Percentiles rank a stretch among this genome's conserved stretches.
Conservation (phyloP, 768 basidiomycete species). For the Galerina marginata region DNA sequence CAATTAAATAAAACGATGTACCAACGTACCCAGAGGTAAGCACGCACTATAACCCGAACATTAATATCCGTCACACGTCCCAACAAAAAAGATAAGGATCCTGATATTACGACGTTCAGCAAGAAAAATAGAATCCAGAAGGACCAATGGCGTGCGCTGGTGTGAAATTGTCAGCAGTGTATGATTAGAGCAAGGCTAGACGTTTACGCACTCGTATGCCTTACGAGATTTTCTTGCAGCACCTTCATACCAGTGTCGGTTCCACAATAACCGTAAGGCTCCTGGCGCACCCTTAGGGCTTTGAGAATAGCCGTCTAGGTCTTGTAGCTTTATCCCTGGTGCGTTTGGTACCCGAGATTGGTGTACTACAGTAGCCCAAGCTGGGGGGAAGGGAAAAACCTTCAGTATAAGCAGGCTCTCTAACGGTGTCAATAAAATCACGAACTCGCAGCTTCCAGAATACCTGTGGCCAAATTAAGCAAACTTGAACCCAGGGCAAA, state of each 20-base stretch:
- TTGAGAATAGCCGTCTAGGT: conserved; percentile 39
- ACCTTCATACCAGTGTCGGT: conserved; percentile 37
- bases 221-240: conserved; percentile 33
- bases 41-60: conserved; percentile 32
- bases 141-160: conserved; percentile 43
- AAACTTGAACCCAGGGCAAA: conserved; percentile 37
- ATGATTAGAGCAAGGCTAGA: neutral
- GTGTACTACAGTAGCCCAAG: conserved; percentile 53
- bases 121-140: conserved; percentile 42
- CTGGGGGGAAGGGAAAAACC: conserved; percentile 22
- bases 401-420: neutral
- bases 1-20: neutral
- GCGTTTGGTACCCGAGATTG: conserved; percentile 35
- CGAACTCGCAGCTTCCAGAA: conserved; percentile 45
- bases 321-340: conserved; percentile 38
- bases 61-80: conserved; percentile 42
- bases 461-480: conserved; percentile 30
- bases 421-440: neutral
- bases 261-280: conserved; percentile 41
- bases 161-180: neutral
- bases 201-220: conserved; percentile 41
- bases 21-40: neutral
- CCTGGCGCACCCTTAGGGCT: conserved; percentile 34
- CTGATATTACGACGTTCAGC: conserved; percentile 31
- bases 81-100: conserved; percentile 38